These are phyloP conservation scores for Stagonosporopsis chrysanthemi DNA, from an alignment of 2,329 filamentous ascomycete genomes.

Conservation along the genomic window DNA sequence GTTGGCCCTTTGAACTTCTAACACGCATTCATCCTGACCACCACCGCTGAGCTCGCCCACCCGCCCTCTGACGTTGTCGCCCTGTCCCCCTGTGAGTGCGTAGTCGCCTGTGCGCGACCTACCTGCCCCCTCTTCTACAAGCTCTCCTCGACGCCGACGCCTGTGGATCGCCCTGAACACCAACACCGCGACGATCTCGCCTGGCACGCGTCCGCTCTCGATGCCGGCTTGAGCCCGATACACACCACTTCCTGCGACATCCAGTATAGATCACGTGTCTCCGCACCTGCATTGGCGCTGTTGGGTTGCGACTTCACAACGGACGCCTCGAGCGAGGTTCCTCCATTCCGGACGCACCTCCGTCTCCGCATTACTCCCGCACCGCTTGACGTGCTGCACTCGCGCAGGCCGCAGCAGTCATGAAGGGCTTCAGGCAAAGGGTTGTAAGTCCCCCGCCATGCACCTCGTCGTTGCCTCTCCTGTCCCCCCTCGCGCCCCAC, in stretches of 20 bases:
- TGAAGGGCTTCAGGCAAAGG: constrained; percentile 98
- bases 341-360: constrained; percentile 31
- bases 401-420: constrained; percentile 64
- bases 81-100: constrained; percentile 25
- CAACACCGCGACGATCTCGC: constrained; percentile 38
- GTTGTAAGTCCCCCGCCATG: constrained; percentile 72
- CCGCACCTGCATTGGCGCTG: constrained; percentile 38
- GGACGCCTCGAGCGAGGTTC: constrained; percentile 31
- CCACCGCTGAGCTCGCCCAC: constrained; percentile 14
- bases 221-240: constrained; percentile 42
- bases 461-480: constrained; percentile 23
- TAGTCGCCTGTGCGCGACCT: constrained; percentile 32
- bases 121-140: constrained; percentile 32
- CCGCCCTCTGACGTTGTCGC: constrained; percentile 19
- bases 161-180: constrained; percentile 35
- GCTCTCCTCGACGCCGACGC: constrained; percentile 33
- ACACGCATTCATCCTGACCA: constrained; percentile 29
- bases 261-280: constrained; percentile 29
- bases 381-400: constrained; percentile 37
- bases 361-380: constrained; percentile 38
- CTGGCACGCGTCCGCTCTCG: constrained; percentile 36
- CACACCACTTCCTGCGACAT: constrained; percentile 21
- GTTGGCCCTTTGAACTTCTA: constrained; percentile 31
- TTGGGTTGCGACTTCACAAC: constrained; percentile 34
- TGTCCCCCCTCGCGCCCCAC: constrained; percentile 28